Evolutionary conservation across 1,284 basidiomycete species (phyloP).

Genomic region (Sporisorium scitamineum): DNA sequence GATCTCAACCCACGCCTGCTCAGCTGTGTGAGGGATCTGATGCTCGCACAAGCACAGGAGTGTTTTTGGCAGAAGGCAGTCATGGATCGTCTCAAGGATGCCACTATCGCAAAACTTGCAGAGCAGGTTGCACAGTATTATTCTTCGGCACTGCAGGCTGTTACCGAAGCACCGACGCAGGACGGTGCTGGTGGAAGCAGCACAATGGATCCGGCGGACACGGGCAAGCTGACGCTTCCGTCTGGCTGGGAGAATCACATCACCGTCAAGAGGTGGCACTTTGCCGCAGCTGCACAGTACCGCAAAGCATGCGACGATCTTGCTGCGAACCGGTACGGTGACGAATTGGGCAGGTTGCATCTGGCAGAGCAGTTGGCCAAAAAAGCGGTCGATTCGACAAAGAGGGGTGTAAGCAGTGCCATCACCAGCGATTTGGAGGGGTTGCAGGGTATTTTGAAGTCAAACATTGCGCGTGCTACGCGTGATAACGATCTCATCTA

Average conservation of each 20-base stretch:
- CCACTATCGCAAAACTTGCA: conserved; percentile 86
- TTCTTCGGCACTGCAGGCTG: conserved; percentile 35
- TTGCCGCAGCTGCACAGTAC: conserved; percentile 88
- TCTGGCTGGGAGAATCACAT: conserved; percentile 86
- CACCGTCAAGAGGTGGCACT: conserved; percentile 85
- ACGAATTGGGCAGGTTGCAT: conserved; percentile 63
- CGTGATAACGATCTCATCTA: conserved; percentile 97
- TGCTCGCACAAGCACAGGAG: conserved; percentile 95
- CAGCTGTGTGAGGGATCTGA: conserved; percentile 78
- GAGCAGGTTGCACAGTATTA: conserved; percentile 73
- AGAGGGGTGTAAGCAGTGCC: conserved; percentile 74
- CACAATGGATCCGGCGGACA: conserved; percentile 12
- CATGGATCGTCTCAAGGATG: conserved; percentile 82
- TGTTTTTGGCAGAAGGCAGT: conserved; percentile 95
- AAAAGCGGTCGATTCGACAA: conserved; percentile 79
- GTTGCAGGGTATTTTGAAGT: conserved; percentile 77
- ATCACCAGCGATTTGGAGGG: conserved; percentile 71
- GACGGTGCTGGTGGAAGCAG: not conserved
- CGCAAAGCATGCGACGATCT: conserved; percentile 90
- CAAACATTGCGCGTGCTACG: conserved; percentile 75
- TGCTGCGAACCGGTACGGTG: conserved; percentile 75
- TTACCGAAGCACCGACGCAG: conserved; percentile 6
- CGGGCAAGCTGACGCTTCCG: conserved; percentile 36
- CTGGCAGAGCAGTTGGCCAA: conserved; percentile 73
- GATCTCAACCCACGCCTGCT: conserved; percentile 74